Conservation (phyloP, 192 early-diverging fungal genomes). For the Backusella macrospora region DNA sequence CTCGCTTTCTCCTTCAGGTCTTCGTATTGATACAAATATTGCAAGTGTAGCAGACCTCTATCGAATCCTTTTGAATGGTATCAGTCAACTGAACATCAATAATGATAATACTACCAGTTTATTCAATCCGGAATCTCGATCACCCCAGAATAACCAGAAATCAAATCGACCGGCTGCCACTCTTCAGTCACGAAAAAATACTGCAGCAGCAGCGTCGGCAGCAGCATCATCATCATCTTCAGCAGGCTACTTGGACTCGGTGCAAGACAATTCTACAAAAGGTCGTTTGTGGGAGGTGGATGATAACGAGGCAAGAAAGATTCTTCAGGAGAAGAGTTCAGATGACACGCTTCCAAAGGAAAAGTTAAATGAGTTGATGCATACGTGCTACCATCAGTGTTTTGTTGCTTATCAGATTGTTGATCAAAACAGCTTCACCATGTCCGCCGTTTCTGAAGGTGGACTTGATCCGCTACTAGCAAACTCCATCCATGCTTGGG, state of each 20-base stretch:
- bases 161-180: not conserved
- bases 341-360: conserved; percentile 38
- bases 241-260: not conserved
- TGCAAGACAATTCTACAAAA: not conserved
- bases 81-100: conserved; percentile 47
- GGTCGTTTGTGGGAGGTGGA: conserved; percentile 46
- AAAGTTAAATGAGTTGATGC: conserved; percentile 35
- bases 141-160: not conserved
- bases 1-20: conserved; percentile 43
- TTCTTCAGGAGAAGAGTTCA: conserved; percentile 35
- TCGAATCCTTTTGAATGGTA: conserved; percentile 44
- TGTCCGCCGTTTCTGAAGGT: conserved; percentile 19
- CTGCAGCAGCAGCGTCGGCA: not conserved
- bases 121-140: conserved; percentile 42
- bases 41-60: conserved; percentile 48
- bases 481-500: conserved; percentile 48
- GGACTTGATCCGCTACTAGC: conserved; percentile 38
- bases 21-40: conserved; percentile 48
- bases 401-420: conserved; percentile 46
- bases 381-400: conserved; percentile 37
- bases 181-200: not conserved
- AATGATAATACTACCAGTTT: conserved; percentile 40
- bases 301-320: conserved; percentile 41
- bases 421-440: conserved; percentile 34
- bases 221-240: not conserved